Evolutionary conservation across 106 monocot species (phyloP), one percentile per base, ranked within the genome.

Genomic region (Platanthera guangdongensis): DNA sequence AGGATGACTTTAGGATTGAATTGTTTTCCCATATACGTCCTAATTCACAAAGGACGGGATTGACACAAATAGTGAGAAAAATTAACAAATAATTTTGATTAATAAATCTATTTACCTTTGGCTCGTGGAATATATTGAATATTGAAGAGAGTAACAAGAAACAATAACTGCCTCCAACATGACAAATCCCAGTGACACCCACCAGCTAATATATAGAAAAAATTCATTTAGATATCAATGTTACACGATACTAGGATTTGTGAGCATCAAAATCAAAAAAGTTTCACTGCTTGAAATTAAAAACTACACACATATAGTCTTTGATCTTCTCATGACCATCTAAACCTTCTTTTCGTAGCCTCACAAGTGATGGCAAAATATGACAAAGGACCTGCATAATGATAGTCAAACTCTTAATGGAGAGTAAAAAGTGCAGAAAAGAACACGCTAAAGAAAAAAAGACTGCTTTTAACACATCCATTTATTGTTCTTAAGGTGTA

Each of bases 271-370:
- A 79, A 48, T 74, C 86, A 68, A 11, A 79, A 68, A 49, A 76
- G 78, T 89, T 82, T 89, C 87, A 92, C 85, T 79, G 83, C 85
- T 82, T 77, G 68, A 90, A 63, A 90, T 79, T 77, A 78, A 85
- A 84, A 89, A 89, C 71, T 87, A 87, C 72, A 92, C 97, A 99
- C 99, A 99, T 94, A 84, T 99, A 94, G 77, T 90, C 86, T 87
- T 99, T 99, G 62, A 99, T 94, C 92, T 99, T 99, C 84, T 99
- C 99, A 74, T 99, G 99, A 30, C 90, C 92, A 90, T 99, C 99
- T 86, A 99, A 87, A 70, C 99, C 99, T 85, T 94, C 99, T 78
- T 94, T 99, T 67, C 94, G 84, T 73, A 99, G 77, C 90, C 90
- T 94, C 76, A 92, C 87, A 15, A 94, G 80, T 18, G 94, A 94